Evolutionary conservation across 371 early-diverging fungal species (phyloP).

Genomic region (Syncephalastrum racemosum): DNA sequence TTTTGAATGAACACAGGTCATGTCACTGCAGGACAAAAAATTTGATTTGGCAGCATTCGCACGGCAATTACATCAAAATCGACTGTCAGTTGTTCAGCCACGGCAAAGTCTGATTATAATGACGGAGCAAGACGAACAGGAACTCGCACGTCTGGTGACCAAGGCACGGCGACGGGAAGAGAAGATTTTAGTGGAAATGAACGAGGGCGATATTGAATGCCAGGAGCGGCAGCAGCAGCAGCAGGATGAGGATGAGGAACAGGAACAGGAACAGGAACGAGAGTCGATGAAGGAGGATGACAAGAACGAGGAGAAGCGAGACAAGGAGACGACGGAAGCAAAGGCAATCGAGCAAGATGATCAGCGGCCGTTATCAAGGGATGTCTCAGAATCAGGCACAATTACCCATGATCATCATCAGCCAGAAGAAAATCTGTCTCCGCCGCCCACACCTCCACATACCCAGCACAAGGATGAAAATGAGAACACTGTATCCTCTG

Average conservation of each 20-base stretch:
- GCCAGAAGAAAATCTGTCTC: too few relatives aligned
- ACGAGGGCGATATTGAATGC: constrained; percentile 1
- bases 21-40: neutral
- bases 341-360: too few relatives aligned
- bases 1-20: neutral
- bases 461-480: neutral
- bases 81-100: constrained; percentile 37
- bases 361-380: too few relatives aligned
- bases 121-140: constrained; percentile 46
- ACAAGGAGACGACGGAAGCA: neutral
- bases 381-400: too few relatives aligned
- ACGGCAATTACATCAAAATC: constrained; percentile 35
- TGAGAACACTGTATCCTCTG: neutral
- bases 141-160: constrained; percentile 26
- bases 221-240: neutral
- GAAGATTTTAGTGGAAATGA: neutral
- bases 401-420: too few relatives aligned
- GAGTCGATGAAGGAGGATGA: neutral
- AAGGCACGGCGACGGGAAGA: neutral
- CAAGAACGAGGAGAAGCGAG: neutral
- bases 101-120: constrained; percentile 31
- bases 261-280: too few relatives aligned
- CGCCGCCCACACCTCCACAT: too few relatives aligned
- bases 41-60: constrained; percentile 43
- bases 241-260: neutral